Evolutionary conservation across 2,329 filamentous ascomycete genomes (phyloP), one percentile per base, ranked within the genome.

Genomic region (Celoporthe dispersa): DNA sequence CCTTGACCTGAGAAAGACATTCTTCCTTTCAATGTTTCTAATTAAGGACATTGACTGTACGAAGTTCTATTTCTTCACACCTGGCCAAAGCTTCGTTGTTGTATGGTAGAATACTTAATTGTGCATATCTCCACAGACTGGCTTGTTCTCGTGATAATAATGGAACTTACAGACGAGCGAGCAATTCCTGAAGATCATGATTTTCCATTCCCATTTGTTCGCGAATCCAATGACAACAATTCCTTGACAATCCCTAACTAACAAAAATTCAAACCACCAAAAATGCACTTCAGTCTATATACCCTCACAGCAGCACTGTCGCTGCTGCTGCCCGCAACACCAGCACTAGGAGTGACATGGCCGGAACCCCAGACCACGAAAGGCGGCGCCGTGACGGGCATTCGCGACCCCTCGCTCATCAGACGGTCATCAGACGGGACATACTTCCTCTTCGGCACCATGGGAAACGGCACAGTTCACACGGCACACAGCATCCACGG

Each of bases 371-470:
- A 62, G 31, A 6, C 39, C 16, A 67, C 57, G 6, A 61, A 19
- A 28, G 31, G 31, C 28, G 62, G 62, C 14, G 25, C 44, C 41
- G 4, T 67, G 16, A 37, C 33, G 16, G 66, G 66, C 31, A 39
- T 67, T 14, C 66, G 66, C 8, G 66, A 67, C 25, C 66, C 66
- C 11, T 59, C 66, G 2, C 55, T 67, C 35, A 28, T 67, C 39
- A 57, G 66, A 14, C 66, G 66, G 8, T 22, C 59, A 41, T 51
- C 57, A 2, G 55, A 67, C 16, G 66, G 66, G 14, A 39, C 44
- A 22, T 67, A 67, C 44, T 67, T 67, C n/a, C 66, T 67, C 66
- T 67, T 67, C 57, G 55, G 66, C 41, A 67, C 66, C 66, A 67
- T 51, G 55, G 66, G 66, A n/a, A 67, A 67, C 57, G 66, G 66